Conservation (phyloP, 1,139 yeast genomes). For the Yamadazyma membranifaciens region DNA sequence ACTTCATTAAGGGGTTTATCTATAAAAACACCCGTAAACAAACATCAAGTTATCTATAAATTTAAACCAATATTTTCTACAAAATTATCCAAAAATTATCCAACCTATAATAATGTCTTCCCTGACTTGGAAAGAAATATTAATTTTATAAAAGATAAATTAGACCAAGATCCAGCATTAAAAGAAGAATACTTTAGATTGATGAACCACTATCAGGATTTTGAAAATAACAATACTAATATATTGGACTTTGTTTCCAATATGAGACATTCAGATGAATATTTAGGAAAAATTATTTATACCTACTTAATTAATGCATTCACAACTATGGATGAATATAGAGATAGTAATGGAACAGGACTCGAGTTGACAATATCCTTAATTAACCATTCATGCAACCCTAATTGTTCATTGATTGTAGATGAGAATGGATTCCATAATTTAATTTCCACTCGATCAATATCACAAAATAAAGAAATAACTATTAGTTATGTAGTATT, state of each 20-base stretch:
- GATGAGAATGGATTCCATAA: slow-evolving; percentile 13
- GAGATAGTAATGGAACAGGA: slow-evolving; percentile 27
- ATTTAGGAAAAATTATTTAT: slow-evolving; percentile 6
- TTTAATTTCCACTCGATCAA: slow-evolving; percentile 20
- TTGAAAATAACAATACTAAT: not conserved
- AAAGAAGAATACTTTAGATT: slow-evolving; percentile 2
- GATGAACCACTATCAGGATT: slow-evolving; percentile 1
- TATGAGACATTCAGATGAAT: not conserved
- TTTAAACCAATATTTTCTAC: slow-evolving; percentile 1
- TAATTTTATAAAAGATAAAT: not conserved
- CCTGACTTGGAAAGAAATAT: slow-evolving; percentile 1
- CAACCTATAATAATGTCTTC: not conserved
- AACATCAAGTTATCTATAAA: not conserved
- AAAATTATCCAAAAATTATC: not conserved
- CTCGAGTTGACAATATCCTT: slow-evolving; percentile 36
- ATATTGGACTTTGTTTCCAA: not conserved
- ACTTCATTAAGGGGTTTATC: not conserved
- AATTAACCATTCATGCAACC: slow-evolving; percentile 30
- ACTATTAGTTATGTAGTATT: slow-evolving; percentile 28
- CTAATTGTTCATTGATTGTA: slow-evolving; percentile 21
- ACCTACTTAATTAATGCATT: slow-evolving; percentile 24
- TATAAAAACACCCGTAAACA: not conserved
- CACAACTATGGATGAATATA: slow-evolving; percentile 17
- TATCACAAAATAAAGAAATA: slow-evolving; percentile 25
- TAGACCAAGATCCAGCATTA: not conserved